A percentile compares a stretch with the other conserved stretches of the same genome.
Evolutionary conservation across 306 rosid genomes (phyloP).

Genomic region (Inga leiocalycina): DNA sequence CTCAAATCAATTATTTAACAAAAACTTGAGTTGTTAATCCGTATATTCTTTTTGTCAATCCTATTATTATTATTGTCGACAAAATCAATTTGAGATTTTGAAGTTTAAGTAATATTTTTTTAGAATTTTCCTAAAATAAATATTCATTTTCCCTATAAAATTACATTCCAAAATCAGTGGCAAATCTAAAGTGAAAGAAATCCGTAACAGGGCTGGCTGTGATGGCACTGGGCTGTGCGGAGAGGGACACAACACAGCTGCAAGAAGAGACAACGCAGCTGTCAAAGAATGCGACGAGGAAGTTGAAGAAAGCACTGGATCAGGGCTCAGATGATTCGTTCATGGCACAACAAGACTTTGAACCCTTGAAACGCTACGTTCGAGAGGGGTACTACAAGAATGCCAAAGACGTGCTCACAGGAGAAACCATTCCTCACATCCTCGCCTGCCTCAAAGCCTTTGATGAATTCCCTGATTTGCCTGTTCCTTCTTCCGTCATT

Average conservation of each 20-base stretch:
- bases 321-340: background rate
- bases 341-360: background rate
- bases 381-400: background rate
- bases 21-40: too few species aligned
- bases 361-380: background rate
- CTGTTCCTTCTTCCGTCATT: background rate
- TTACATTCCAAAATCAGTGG: too few species aligned
- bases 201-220: background rate
- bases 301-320: background rate
- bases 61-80: too few species aligned
- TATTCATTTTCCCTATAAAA: too few species aligned
- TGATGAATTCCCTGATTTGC: background rate
- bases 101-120: too few species aligned
- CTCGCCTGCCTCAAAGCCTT: background rate
- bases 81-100: too few species aligned
- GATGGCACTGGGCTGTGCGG: background rate
- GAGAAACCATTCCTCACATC: background rate
- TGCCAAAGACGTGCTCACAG: background rate
- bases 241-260: background rate
- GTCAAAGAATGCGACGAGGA: background rate
- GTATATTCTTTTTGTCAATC: too few species aligned
- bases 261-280: background rate
- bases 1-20: too few species aligned
- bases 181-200: background rate
- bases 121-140: too few species aligned